Conservation (phyloP, 495 filamentous ascomycete genomes). For the Bombardia bombarda region DNA sequence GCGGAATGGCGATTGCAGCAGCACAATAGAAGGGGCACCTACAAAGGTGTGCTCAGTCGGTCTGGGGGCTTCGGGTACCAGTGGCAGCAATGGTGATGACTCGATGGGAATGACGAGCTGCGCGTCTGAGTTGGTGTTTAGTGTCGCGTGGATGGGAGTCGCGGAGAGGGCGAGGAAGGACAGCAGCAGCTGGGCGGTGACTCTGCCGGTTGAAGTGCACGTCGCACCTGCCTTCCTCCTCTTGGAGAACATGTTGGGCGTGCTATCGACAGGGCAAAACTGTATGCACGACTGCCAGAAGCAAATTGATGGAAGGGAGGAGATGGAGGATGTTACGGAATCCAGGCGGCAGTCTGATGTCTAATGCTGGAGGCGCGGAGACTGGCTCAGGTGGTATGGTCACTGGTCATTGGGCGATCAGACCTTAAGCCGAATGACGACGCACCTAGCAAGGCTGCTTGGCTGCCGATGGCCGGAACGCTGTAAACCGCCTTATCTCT, state of each 20-base stretch:
- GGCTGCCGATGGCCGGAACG: too few species aligned
- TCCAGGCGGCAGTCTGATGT: too few species aligned
- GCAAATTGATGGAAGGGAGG: too few species aligned
- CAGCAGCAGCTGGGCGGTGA: conserved; percentile 52
- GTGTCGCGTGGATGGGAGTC: conserved; percentile 19
- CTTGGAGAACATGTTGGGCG: conserved; percentile 28
- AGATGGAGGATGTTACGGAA: too few species aligned
- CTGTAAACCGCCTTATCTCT: too few species aligned
- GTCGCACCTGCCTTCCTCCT: conserved; percentile 26
- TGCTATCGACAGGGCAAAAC: too few species aligned
- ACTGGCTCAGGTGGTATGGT: too few species aligned
- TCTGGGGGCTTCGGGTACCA: conserved; percentile 30
- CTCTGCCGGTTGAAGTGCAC: conserved; percentile 45
- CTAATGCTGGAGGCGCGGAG: too few species aligned
- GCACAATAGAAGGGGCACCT: conserved; percentile 8
- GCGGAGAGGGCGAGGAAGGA: conserved; percentile 54
- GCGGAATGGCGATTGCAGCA: not conserved
- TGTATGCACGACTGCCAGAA: too few species aligned
- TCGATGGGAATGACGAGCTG: conserved; percentile 27
- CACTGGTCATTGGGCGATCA: too few species aligned
- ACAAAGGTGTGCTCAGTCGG: conserved; percentile 45
- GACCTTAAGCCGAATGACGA: too few species aligned
- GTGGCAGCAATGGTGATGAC: conserved; percentile 24
- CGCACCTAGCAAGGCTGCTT: too few species aligned
- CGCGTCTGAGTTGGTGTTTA: conserved; percentile 8